These are phyloP conservation scores for Sorghum bicolor DNA, from an alignment of 176 grass and related monocot species.

Conservation along the genomic window DNA sequence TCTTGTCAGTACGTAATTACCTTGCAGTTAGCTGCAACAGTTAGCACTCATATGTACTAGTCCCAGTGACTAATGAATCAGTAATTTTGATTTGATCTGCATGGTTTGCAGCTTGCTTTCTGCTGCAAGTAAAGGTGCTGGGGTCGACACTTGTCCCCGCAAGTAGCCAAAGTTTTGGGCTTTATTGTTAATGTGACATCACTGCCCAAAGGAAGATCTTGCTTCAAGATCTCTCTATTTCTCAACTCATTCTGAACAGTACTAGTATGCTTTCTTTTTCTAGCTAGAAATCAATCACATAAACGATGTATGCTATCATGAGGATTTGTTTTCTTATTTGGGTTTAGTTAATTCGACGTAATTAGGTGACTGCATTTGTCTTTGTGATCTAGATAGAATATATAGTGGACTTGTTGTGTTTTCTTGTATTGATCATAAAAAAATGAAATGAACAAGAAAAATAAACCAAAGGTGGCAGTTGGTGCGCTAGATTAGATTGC, in stretches of 20 bases:
- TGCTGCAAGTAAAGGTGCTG: conserved; percentile 38
- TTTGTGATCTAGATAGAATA: conserved; percentile 2
- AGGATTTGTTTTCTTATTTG: neutral
- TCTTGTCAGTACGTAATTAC: neutral
- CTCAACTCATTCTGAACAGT: conserved; percentile 24
- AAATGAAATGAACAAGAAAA: conserved; percentile 24
- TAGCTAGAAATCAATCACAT: neutral
- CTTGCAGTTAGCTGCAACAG: neutral
- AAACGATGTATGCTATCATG: neutral
- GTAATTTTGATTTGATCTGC: conserved; percentile 42
- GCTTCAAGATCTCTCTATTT: conserved; percentile 52
- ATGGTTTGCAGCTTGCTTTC: conserved; percentile 28
- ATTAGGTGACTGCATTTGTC: conserved; percentile 16
- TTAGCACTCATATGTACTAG: neutral
- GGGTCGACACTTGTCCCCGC: conserved; percentile 28
- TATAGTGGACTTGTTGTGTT: neutral
- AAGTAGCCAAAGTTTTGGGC: conserved; percentile 43
- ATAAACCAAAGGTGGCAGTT: conserved; percentile 12
- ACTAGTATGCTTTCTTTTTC: conserved; percentile 6
- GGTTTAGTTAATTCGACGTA: neutral
- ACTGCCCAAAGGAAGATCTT: conserved; percentile 58
- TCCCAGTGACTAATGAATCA: neutral
- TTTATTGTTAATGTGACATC: conserved; percentile 62
- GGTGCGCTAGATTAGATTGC: conserved; percentile 51
- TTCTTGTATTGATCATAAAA: neutral